Percentiles rank a stretch among this genome's conserved stretches.
phyloP scores from a whole-genome alignment of 2,329 filamentous ascomycete species.

The Knufia petricola region DNA sequence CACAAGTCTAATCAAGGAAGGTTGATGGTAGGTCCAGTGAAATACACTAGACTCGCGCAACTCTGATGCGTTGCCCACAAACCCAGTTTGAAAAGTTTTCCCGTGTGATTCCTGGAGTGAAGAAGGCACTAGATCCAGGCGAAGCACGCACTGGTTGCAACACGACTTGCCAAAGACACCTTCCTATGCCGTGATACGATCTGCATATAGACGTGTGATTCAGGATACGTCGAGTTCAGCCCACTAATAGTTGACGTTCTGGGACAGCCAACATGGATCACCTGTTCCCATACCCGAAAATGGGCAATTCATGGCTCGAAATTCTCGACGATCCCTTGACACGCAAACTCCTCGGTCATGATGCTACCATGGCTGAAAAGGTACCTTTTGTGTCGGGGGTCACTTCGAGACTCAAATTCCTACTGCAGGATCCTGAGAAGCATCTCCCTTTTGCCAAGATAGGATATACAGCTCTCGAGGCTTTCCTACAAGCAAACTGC shows the following conservation, averaged over 20 bases:
- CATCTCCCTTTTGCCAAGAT: slow-evolving; percentile 42
- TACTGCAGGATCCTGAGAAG: slow-evolving; percentile 27
- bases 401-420: slow-evolving; percentile 30
- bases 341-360: slow-evolving; percentile 31
- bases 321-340: slow-evolving; percentile 28
- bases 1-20: not conserved
- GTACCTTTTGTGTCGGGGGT: slow-evolving; percentile 26
- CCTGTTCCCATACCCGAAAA: slow-evolving; percentile 22
- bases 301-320: slow-evolving; percentile 22
- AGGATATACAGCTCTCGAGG: slow-evolving; percentile 60
- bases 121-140: too few species aligned
- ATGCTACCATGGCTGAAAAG: slow-evolving; percentile 24
- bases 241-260: too few species aligned
- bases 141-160: too few species aligned
- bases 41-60: not conserved
- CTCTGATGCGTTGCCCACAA: not conserved
- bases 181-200: too few species aligned
- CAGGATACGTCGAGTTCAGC: too few species aligned
- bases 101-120: too few species aligned
- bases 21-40: slow-evolving; percentile 2
- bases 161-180: too few species aligned
- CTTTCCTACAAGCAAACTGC: slow-evolving; percentile 78
- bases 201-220: too few species aligned
- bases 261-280: slow-evolving; percentile 15
- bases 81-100: slow-evolving; percentile 1